Conservation (phyloP, 202 grass and related monocot genomes). For the Zoysia matrella region DNA sequence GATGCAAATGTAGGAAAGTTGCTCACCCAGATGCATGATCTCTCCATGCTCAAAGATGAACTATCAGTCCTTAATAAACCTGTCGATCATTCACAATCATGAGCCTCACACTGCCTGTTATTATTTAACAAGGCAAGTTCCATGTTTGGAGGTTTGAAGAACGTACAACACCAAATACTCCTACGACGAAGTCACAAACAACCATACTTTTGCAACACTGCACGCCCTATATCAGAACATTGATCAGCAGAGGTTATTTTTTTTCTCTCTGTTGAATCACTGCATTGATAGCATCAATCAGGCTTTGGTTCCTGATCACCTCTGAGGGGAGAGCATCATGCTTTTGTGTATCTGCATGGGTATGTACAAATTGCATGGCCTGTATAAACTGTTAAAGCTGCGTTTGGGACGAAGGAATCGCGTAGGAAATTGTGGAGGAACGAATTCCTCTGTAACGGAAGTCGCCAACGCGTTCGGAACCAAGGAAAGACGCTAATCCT, state of each 20-base stretch:
- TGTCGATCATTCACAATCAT: neutral
- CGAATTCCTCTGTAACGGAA: no score
- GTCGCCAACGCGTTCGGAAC: no score
- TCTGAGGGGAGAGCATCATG: neutral
- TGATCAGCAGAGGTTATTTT: conserved; percentile 25
- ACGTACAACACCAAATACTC: neutral
- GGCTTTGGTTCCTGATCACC: neutral
- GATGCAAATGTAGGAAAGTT: no score
- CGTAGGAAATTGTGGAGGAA: no score
- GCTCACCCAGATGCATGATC: no score
- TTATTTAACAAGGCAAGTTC: neutral
- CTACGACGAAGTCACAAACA: neutral
- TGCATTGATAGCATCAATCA: neutral
- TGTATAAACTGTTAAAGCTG: conserved; percentile 33
- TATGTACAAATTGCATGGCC: conserved; percentile 36
- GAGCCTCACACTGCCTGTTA: conserved; percentile 13
- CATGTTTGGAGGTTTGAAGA: neutral
- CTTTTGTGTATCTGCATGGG: conserved; percentile 16
- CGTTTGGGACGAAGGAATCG: no score
- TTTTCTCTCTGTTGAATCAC: conserved; percentile 7
- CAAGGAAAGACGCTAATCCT: no score
- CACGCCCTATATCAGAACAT: conserved; percentile 26
- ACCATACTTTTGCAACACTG: neutral
- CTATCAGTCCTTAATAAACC: no score
- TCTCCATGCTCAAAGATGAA: no score